Conservation (phyloP, 2,329 filamentous ascomycete species). For the Colletotrichum cordylinicola region DNA sequence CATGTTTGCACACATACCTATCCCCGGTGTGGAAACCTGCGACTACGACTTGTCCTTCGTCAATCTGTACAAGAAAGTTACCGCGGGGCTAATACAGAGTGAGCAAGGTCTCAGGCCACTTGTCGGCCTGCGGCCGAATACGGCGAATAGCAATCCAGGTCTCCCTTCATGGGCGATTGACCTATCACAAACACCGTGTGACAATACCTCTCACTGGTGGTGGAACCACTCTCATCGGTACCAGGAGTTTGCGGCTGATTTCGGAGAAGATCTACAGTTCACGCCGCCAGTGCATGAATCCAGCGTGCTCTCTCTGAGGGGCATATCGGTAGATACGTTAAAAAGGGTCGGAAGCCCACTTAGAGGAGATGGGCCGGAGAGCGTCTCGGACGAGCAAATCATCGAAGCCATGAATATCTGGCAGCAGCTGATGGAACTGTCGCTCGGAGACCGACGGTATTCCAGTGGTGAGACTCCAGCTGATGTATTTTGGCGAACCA, state of each 20-base stretch:
- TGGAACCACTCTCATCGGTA: background rate
- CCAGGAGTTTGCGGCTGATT: background rate
- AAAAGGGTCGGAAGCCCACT: background rate
- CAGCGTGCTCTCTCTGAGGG: background rate
- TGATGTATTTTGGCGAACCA: background rate
- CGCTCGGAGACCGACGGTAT: background rate
- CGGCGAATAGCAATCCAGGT: background rate
- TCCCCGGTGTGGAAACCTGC: background rate
- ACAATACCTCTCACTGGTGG: background rate
- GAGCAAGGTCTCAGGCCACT: background rate
- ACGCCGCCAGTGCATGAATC: background rate
- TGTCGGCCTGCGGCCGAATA: background rate
- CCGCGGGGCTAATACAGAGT: background rate
- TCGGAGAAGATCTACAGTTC: background rate
- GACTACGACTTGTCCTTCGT: background rate
- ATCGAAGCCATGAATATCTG: background rate
- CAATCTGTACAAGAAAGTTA: background rate
- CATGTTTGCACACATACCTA: background rate
- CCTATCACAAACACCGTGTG: background rate
- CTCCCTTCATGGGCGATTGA: background rate
- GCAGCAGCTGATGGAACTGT: background rate
- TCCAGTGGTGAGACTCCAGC: background rate
- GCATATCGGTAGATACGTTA: background rate
- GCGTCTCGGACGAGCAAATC: background rate
- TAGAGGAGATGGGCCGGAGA: accelerated